A percentile compares a stretch with the other conserved stretches of the same genome.
These are phyloP conservation scores for Salix exigua DNA, from an alignment of 345 rosid genomes.

Conservation along the genomic window DNA sequence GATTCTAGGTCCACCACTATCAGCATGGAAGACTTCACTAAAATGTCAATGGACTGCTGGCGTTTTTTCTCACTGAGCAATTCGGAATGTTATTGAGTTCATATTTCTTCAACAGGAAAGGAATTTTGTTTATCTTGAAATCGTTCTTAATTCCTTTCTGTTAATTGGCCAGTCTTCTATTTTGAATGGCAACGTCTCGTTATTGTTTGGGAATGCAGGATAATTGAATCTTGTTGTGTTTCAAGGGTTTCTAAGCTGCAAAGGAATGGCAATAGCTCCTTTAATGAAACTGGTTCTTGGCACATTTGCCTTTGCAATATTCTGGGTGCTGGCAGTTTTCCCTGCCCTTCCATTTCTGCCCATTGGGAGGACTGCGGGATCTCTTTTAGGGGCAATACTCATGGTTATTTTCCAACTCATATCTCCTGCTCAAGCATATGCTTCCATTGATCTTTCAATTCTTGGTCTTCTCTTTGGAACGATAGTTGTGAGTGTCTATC, in stretches of 20 bases:
- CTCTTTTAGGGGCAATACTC: conserved; percentile 75
- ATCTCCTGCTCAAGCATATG: conserved; percentile 70
- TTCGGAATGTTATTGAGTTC: not conserved
- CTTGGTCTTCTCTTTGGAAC: conserved; percentile 88
- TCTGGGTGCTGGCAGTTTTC: conserved; percentile 86
- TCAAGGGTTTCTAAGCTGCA: not conserved
- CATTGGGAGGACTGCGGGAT: conserved; percentile 86
- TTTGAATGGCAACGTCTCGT: not conserved
- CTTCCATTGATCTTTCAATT: conserved; percentile 74
- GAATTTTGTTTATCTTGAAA: not conserved
- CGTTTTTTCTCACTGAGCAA: not conserved
- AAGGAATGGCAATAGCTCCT: conserved; percentile 59
- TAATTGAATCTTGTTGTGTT: too few relatives aligned
- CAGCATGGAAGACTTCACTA: not conserved
- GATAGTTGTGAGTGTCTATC: conserved; percentile 79
- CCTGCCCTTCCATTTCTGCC: conserved; percentile 75
- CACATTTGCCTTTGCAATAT: conserved; percentile 57
- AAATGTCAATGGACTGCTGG: not conserved
- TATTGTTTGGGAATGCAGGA: too few relatives aligned
- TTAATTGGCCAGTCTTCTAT: not conserved
- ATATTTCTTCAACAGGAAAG: not conserved
- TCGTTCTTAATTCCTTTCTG: not conserved
- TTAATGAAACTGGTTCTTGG: conserved; percentile 51
- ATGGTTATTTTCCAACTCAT: conserved; percentile 76
- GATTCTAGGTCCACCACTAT: not conserved